Evolutionary conservation across 768 basidiomycete genomes (phyloP), one percentile per base, ranked within the genome.

Genomic region (Suillus placidus): DNA sequence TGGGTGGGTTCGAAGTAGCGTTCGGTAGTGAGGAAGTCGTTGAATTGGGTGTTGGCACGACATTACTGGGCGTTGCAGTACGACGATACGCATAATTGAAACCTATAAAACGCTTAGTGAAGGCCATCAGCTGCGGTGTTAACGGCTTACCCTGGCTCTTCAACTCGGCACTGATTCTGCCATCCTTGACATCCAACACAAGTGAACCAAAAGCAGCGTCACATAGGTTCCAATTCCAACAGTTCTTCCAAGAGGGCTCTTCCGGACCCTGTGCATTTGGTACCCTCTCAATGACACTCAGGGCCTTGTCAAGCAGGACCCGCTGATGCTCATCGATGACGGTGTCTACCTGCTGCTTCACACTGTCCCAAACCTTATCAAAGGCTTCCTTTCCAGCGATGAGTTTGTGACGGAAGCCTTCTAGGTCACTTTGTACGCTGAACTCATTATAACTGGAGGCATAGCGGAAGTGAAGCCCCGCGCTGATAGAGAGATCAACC

Each of bases 191-290:
- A 70, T 97, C 95, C 54, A 99, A 80, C 1, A 97, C 81, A 40
- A 99, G 84, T 13, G 88, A 88, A 2, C 97, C 97, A 67, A 91
- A 97, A 2, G 95, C 93, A 7, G 97, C 97, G 71, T 99, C 97
- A 68, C 95, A 95, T 51, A 99, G 80, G 72, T 98, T 97, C 97
- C 97, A 97, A 75, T 97, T 95, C 97, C 97, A 98, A 75, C 94
- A 95, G 76, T 97, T 98, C 79, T 98, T 99, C 97, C 97, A 99
- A 0, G 93, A 89, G 4, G 91, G 88, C 71, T 98, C 95, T 76
- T 99, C 97, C 20, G 77, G 75, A 40, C 77, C 76, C 35, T 84
- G 82, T 0, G 82, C 69, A 6, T 84, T 79, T 1, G 96, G 96
- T 7, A 97, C 79, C 55, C 93, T 87, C 70, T 93, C 91, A 40